A percentile compares a stretch with the other conserved stretches of the same genome.
Evolutionary conservation across 768 basidiomycete genomes (phyloP).

Genomic region (Calocera viscosa): DNA sequence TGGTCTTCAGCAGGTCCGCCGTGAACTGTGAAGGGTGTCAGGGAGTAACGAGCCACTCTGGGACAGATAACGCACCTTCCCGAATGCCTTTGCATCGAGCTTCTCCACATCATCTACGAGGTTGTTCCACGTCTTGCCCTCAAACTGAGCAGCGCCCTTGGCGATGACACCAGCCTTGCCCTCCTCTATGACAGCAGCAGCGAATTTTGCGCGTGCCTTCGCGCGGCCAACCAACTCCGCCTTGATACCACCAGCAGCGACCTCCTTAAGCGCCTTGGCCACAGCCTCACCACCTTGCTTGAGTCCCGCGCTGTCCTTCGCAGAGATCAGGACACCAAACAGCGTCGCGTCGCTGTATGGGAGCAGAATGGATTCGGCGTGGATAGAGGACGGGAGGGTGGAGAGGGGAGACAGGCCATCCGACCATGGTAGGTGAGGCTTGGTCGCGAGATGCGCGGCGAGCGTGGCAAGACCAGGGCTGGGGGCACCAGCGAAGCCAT

Average conservation of each 20-base stretch:
- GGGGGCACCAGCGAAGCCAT: constrained; percentile 55
- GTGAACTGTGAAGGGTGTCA: constrained; percentile 37
- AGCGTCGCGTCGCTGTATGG: constrained; percentile 88
- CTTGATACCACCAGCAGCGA: constrained; percentile 34
- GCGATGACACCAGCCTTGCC: constrained; percentile 52
- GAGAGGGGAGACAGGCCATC: constrained; percentile 56
- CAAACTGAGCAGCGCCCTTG: constrained; percentile 1
- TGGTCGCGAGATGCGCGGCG: constrained; percentile 64
- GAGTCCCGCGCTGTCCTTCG: constrained; percentile 46
- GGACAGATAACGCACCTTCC: constrained; percentile 42
- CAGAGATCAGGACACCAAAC: constrained; percentile 71
- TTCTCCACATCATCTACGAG: constrained; percentile 39
- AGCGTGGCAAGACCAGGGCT: constrained; percentile 67
- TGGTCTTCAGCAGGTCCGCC: constrained; percentile 51
- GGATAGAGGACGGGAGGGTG: constrained; percentile 44
- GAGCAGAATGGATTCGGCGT: constrained; percentile 61
- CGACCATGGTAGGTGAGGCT: constrained; percentile 78
- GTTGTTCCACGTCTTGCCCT: constrained; percentile 2
- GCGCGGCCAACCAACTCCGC: constrained; percentile 68
- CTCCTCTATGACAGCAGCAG: constrained; percentile 58
- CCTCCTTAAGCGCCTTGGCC: constrained; percentile 49
- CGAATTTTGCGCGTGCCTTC: constrained; percentile 78
- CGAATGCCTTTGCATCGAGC: constrained; percentile 50
- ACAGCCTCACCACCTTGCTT: constrained; percentile 57
- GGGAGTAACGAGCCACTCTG: not conserved